Evolutionary conservation across 140 eudicot genomes (phyloP).

Genomic region (Flaveria floridana): DNA sequence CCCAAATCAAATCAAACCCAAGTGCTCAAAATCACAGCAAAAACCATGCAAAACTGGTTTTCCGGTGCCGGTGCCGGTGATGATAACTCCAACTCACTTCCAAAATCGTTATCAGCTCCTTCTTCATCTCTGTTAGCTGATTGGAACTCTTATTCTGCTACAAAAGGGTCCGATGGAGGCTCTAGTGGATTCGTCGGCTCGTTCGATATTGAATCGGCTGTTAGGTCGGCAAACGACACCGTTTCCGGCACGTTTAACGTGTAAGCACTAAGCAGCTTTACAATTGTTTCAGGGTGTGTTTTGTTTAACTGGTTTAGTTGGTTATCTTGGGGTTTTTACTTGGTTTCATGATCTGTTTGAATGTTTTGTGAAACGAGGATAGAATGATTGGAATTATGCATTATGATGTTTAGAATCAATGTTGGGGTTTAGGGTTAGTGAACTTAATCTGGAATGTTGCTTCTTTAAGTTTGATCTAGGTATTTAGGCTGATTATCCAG

Average conservation of each 20-base stretch:
- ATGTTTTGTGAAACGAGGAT: not conserved
- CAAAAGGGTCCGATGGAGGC: constrained; percentile 33
- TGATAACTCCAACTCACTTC: constrained; percentile 28
- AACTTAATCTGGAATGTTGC: not conserved
- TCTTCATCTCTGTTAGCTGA: constrained; percentile 55
- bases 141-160: constrained; percentile 75
- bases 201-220: constrained; percentile 89
- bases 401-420: not conserved
- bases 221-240: constrained; percentile 68
- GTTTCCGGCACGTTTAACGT: constrained; percentile 71
- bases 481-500: not conserved
- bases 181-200: constrained; percentile 39
- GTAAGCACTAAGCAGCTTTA: constrained; percentile 38
- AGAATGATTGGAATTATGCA: not conserved
- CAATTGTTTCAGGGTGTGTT: not conserved
- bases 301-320: not conserved
- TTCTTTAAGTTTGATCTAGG: constrained; percentile 20
- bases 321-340: not conserved
- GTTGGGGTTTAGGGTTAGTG: not conserved
- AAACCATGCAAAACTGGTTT: constrained; percentile 67
- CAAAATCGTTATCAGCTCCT: constrained; percentile 44
- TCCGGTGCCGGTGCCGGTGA: constrained; percentile 39
- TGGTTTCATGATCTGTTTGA: constrained; percentile 17
- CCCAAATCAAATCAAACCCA: not conserved
- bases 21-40: not conserved